phyloP scores from a whole-genome alignment of 495 filamentous ascomycete genomes.

The Jackrogersella multiformis region DNA sequence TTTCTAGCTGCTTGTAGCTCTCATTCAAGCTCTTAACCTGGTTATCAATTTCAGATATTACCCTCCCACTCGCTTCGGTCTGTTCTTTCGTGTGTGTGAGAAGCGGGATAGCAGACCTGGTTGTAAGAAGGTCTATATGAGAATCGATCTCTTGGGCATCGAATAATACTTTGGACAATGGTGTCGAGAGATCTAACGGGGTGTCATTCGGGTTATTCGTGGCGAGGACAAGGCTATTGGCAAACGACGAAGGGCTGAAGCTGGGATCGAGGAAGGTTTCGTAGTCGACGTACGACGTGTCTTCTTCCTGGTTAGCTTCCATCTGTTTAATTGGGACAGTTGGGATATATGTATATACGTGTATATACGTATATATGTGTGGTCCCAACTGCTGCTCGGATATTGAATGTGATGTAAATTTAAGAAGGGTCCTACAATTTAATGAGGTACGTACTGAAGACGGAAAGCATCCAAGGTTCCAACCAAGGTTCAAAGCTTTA shows the following conservation, averaged over 20 bases:
- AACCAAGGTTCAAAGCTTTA: too few relatives aligned
- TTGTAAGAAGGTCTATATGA: constrained; percentile 89
- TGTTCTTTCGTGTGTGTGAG: constrained; percentile 79
- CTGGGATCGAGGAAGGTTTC: constrained; percentile 85
- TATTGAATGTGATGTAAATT: constrained; percentile 1
- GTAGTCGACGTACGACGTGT: constrained; percentile 95
- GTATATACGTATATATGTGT: too few relatives aligned
- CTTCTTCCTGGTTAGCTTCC: constrained; percentile 52
- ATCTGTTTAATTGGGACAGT: constrained; percentile 23
- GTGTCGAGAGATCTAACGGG: constrained; percentile 90
- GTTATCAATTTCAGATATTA: constrained; percentile 75
- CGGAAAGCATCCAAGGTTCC: not conserved
- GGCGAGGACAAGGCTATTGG: constrained; percentile 83
- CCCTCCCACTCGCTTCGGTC: constrained; percentile 69
- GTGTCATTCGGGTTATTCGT: constrained; percentile 94
- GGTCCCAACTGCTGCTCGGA: constrained; percentile 20
- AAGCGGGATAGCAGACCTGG: constrained; percentile 83
- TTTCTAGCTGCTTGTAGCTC: constrained; percentile 82
- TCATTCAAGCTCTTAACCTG: constrained; percentile 82
- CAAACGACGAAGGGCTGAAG: constrained; percentile 83
- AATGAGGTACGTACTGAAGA: not conserved
- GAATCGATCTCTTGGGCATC: constrained; percentile 98
- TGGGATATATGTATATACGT: constrained; percentile 6
- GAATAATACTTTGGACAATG: constrained; percentile 92
- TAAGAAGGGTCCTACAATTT: not conserved